These are phyloP conservation scores for Suillus cothurnatus DNA, from an alignment of 768 basidiomycete genomes.

Conservation along the genomic window DNA sequence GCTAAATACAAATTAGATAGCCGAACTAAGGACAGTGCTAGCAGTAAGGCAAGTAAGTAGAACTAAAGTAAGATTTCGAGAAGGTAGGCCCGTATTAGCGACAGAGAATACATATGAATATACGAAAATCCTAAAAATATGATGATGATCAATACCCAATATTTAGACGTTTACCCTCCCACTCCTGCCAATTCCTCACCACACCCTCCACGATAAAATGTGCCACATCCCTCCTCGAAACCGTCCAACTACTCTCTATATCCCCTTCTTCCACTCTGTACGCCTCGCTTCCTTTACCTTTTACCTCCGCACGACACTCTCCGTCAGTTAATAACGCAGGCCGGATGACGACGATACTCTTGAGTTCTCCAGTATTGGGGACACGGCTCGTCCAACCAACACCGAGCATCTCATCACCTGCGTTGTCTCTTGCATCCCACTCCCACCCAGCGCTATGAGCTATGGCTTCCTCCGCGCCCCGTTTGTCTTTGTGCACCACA, in stretches of 20 bases:
- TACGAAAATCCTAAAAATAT: not conserved
- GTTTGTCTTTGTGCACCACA: conserved; percentile 60
- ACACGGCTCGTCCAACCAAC: conserved; percentile 44
- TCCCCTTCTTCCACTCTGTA: conserved; percentile 50
- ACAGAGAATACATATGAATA: not conserved
- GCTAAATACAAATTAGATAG: not conserved
- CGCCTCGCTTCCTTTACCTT: conserved; percentile 17
- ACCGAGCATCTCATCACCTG: conserved; percentile 44
- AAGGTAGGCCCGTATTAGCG: not conserved
- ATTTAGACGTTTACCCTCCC: conserved; percentile 49
- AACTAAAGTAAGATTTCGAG: not conserved
- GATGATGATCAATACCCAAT: conserved; percentile 45
- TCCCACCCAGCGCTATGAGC: conserved; percentile 50
- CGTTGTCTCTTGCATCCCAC: conserved; percentile 52
- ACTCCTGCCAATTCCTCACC: conserved; percentile 52
- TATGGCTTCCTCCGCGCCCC: conserved; percentile 55
- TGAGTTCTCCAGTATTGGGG: conserved; percentile 45
- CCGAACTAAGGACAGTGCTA: not conserved
- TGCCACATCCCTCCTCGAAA: conserved; percentile 65
- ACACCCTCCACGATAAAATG: conserved; percentile 61
- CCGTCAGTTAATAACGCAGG: conserved; percentile 65
- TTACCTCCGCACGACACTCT: conserved; percentile 38
- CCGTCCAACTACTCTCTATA: conserved; percentile 44
- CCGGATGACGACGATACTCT: conserved; percentile 49
- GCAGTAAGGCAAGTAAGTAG: not conserved